These are phyloP conservation scores for Talaromyces sp. DNA, from an alignment of 2,329 filamentous ascomycete genomes.

Conservation along the genomic window DNA sequence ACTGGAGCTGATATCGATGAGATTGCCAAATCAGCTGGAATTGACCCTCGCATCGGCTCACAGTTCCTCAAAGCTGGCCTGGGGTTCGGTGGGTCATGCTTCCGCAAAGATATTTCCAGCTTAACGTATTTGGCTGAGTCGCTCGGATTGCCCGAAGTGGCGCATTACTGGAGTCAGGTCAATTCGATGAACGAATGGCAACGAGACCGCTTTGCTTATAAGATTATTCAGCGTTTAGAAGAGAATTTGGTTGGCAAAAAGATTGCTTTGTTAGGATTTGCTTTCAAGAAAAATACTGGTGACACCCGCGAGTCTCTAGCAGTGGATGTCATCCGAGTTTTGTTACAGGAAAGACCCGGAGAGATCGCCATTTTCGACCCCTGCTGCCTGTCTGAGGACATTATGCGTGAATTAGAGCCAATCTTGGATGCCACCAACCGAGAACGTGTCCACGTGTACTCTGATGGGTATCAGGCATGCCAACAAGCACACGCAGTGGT, in stretches of 20 bases:
- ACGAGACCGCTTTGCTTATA: constrained; percentile 63
- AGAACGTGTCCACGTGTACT: constrained; percentile 37
- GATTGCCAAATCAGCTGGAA: constrained; percentile 63
- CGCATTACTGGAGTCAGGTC: constrained; percentile 71
- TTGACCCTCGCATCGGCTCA: constrained; percentile 67
- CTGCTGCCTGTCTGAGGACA: constrained; percentile 38
- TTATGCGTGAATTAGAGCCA: constrained; percentile 38
- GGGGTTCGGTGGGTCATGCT: constrained; percentile 77
- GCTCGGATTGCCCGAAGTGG: constrained; percentile 66
- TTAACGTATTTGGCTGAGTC: constrained; percentile 70
- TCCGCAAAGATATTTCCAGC: constrained; percentile 75
- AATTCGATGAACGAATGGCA: constrained; percentile 75
- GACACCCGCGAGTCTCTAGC: constrained; percentile 71
- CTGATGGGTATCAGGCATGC: constrained; percentile 46
- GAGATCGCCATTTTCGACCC: constrained; percentile 69
- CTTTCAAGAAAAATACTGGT: constrained; percentile 76
- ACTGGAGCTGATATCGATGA: constrained; percentile 74
- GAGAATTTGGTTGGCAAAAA: constrained; percentile 68
- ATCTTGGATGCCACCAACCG: constrained; percentile 15
- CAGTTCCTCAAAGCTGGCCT: constrained; percentile 71
- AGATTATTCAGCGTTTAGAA: constrained; percentile 64
- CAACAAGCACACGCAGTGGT: constrained; percentile 47
- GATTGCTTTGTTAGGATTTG: constrained; percentile 68
- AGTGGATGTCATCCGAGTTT: constrained; percentile 62
- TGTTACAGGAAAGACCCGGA: constrained; percentile 61